These are phyloP conservation scores for Heliocybe sulcata DNA, from an alignment of 1,284 basidiomycete species.

Conservation along the genomic window DNA sequence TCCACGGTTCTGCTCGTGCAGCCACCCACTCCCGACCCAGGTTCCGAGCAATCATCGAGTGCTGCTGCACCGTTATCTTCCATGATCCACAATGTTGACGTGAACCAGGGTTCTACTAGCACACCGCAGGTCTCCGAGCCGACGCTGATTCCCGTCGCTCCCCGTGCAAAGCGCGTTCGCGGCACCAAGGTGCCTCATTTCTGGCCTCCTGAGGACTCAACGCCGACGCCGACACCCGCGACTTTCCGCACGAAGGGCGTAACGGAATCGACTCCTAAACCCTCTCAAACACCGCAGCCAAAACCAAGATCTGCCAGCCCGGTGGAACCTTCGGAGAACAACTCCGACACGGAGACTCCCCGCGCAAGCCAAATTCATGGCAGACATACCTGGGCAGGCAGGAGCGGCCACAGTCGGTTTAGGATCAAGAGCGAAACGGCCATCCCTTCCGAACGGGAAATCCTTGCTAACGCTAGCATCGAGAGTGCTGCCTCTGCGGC, in stretches of 20 bases:
- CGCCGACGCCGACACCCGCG: slow-evolving; percentile 27
- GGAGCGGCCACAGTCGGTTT: slow-evolving; percentile 7
- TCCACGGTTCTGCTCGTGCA: slow-evolving; percentile 10
- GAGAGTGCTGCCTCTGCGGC: slow-evolving; percentile 4
- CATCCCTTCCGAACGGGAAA: slow-evolving; percentile 4
- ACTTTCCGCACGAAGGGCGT: not conserved
- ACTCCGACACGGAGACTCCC: slow-evolving; percentile 4
- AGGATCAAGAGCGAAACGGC: slow-evolving; percentile 18
- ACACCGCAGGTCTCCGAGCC: slow-evolving; percentile 17
- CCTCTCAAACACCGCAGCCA: slow-evolving; percentile 14
- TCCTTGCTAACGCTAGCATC: slow-evolving; percentile 20
- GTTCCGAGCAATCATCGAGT: slow-evolving; percentile 8
- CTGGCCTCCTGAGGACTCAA: slow-evolving; percentile 32
- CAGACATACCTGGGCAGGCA: not conserved
- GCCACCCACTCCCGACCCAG: slow-evolving; percentile 13
- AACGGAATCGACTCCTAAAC: slow-evolving; percentile 9
- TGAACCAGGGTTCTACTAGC: slow-evolving; percentile 16
- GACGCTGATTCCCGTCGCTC: not conserved
- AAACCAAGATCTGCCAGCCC: not conserved
- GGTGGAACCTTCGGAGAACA: slow-evolving; percentile 5
- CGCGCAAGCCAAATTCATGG: not conserved
- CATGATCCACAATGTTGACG: slow-evolving; percentile 25
- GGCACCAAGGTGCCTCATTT: slow-evolving; percentile 19
- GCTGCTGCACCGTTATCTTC: slow-evolving; percentile 21
- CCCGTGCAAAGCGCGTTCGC: slow-evolving; percentile 26